Evolutionary conservation across 192 early-diverging fungal species (phyloP).

Genomic region (Dissophora globulifera): DNA sequence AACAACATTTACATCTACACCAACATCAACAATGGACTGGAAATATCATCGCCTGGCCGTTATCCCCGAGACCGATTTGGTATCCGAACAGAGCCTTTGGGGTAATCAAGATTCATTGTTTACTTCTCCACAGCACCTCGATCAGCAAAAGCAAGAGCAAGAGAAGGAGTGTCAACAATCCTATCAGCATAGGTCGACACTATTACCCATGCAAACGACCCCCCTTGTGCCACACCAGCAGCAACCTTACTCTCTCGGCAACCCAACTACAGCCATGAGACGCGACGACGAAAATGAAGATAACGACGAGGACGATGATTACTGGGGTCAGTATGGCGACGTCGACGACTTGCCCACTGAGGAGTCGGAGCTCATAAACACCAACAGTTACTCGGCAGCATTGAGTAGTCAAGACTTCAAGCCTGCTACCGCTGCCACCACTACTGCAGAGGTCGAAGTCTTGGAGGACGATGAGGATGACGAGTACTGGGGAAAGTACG

Average conservation of each 20-base stretch:
- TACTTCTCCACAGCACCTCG: constrained; percentile 2
- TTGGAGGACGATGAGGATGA: constrained; percentile 37
- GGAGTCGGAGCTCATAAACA: no score
- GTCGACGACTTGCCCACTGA: neutral
- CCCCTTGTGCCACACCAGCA: no score
- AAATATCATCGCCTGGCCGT: constrained; percentile 8
- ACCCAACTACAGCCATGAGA: neutral
- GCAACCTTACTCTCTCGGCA: neutral
- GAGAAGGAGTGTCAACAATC: neutral
- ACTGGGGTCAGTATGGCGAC: constrained; percentile 49
- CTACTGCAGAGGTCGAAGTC: neutral
- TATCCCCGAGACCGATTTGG: neutral
- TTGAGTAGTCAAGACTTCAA: neutral
- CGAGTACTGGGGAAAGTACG: constrained; percentile 50
- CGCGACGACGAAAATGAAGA: neutral
- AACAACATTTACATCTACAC: neutral
- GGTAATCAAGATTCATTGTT: neutral
- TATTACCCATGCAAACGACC: no score
- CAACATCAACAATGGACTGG: neutral
- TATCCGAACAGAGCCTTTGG: neutral
- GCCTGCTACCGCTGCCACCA: neutral
- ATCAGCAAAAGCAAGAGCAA: constrained; percentile 6
- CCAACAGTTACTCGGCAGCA: neutral
- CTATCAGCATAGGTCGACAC: no score
- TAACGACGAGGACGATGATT: constrained; percentile 38